Percentiles rank a stretch among this genome's conserved stretches.
phyloP scores from a whole-genome alignment of 441 rosid genomes.

The Francoa sonchifolia region DNA sequence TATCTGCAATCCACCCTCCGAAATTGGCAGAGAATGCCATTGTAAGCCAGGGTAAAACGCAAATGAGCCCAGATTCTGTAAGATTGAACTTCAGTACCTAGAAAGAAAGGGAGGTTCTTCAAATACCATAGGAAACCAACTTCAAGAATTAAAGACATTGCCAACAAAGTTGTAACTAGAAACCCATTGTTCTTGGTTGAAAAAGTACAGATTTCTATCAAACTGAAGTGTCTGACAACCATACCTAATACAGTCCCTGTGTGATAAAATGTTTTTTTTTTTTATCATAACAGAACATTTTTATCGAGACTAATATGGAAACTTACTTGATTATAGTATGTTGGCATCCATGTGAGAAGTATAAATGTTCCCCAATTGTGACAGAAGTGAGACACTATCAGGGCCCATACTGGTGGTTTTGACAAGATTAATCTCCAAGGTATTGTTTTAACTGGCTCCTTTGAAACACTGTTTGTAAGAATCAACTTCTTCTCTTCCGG shows the following conservation, averaged over 20 bases:
- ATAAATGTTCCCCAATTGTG: slow-evolving; percentile 94
- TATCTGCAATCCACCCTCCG: slow-evolving; percentile 95
- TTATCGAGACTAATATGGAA: background rate
- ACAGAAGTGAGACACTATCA: slow-evolving; percentile 70
- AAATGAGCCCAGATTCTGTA: slow-evolving; percentile 72
- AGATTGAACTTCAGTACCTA: slow-evolving; percentile 87
- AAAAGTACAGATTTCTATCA: no score
- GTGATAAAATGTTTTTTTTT: no score
- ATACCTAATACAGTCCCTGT: no score
- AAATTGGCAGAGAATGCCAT: slow-evolving; percentile 87
- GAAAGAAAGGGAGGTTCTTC: no score
- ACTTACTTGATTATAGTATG: slow-evolving; percentile 77
- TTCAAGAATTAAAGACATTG: no score
- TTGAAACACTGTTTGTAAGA: slow-evolving; percentile 33
- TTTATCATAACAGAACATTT: no score
- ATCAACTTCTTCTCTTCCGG: slow-evolving; percentile 63
- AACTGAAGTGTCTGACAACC: no score
- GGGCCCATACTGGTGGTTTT: slow-evolving; percentile 84
- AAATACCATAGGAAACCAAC: no score
- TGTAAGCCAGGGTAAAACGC: slow-evolving; percentile 84
- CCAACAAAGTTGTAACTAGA: no score
- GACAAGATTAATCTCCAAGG: slow-evolving; percentile 79
- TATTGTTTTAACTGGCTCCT: slow-evolving; percentile 63
- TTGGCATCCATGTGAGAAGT: slow-evolving; percentile 95
- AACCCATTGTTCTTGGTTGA: no score